These are phyloP conservation scores for Schizochytrium sp. DNA, from an alignment of 108 stramenopile genomes.

Conservation along the genomic window DNA sequence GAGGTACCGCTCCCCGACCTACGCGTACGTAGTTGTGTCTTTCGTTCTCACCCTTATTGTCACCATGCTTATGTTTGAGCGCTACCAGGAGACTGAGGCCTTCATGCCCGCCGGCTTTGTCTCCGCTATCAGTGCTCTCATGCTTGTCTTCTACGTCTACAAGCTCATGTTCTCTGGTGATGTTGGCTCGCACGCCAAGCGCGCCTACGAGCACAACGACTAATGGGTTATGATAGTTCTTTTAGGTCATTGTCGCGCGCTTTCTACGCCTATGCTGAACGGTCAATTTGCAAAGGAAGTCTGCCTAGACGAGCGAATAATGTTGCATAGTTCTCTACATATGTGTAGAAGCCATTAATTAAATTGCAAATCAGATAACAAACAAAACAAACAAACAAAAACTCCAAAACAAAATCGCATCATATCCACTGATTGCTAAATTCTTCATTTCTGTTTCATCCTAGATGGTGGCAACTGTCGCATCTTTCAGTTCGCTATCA, in stretches of 20 bases:
- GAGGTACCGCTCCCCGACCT: constrained; percentile 24
- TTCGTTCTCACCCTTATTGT: constrained; percentile 46
- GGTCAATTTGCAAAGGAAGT: not conserved
- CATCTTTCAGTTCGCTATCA: no score
- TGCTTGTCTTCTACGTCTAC: constrained; percentile 57
- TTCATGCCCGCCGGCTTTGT: constrained; percentile 30
- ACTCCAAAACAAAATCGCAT: no score
- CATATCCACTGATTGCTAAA: no score
- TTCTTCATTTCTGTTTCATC: no score
- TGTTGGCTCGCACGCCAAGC: constrained; percentile 54
- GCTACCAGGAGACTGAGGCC: constrained; percentile 13
- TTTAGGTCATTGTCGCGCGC: not conserved
- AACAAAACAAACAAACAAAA: not conserved
- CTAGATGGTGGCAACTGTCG: no score
- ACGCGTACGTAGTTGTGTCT: constrained; percentile 52
- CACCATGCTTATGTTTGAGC: constrained; percentile 46
- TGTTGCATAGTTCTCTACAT: not conserved
- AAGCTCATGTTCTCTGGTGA: constrained; percentile 54
- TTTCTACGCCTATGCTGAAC: not conserved
- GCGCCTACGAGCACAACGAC: constrained; percentile 61
- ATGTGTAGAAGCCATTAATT: not conserved
- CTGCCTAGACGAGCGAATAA: not conserved
- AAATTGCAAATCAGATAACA: not conserved
- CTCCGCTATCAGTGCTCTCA: not conserved
- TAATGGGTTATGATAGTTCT: not conserved